These are phyloP conservation scores for Zalaria obscura DNA, from an alignment of 2,329 filamentous ascomycete genomes.

Conservation along the genomic window DNA sequence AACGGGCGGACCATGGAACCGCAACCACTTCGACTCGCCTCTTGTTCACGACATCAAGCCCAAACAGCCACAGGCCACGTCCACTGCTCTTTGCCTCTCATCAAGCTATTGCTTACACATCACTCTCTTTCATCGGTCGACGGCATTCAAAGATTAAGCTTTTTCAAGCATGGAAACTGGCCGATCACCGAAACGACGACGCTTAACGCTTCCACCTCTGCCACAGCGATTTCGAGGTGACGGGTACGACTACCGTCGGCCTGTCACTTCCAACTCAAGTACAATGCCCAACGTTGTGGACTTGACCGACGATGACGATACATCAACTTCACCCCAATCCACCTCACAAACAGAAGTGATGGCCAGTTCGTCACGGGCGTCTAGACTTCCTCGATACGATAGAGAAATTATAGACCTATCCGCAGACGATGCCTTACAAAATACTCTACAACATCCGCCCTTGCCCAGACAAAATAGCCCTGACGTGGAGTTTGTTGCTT, in stretches of 20 bases:
- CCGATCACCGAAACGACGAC: too few relatives aligned
- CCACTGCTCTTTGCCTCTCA: too few relatives aligned
- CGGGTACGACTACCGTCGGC: conserved; percentile 40
- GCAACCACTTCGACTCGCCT: too few relatives aligned
- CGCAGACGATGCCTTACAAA: conserved; percentile 7
- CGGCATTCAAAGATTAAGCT: too few relatives aligned
- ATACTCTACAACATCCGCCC: conserved; percentile 4
- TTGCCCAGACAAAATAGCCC: conserved; percentile 11
- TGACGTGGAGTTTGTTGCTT: conserved; percentile 35
- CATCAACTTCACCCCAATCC: conserved; percentile 1
- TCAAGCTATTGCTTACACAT: too few relatives aligned
- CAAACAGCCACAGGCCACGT: too few relatives aligned
- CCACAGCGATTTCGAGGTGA: conserved; percentile 31
- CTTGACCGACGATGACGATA: conserved; percentile 21
- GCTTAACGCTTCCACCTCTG: conserved; percentile 3
- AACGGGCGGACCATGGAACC: too few relatives aligned
- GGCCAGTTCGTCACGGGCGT: conserved; percentile 13
- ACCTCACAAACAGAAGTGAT: conserved; percentile 5
- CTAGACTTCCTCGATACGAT: conserved; percentile 25
- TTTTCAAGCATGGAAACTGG: too few relatives aligned
- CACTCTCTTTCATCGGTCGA: too few relatives aligned
- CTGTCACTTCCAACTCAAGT: conserved; percentile 21
- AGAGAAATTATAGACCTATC: conserved; percentile 28
- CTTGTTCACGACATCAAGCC: too few relatives aligned
- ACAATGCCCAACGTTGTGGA: conserved; percentile 17